Base-by-base conservation (phyloP, 305 asterid genomes). In the Solanum chacoense region DNA sequence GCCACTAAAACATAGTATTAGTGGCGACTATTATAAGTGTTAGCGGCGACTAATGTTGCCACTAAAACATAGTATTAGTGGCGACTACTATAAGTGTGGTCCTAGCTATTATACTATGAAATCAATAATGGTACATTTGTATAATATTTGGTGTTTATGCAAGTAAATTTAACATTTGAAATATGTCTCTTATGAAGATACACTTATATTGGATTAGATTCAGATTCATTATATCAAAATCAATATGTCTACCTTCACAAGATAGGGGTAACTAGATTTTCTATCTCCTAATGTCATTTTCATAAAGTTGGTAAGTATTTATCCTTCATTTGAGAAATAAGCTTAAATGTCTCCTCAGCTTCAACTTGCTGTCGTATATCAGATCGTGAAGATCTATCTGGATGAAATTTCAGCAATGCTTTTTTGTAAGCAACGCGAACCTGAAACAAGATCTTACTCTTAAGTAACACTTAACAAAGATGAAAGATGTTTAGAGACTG, bases 281-380 rank as follows among this genome's bases (percentile, higher is more conserved):
- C 24, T 59, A 59, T 59, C 69, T 20, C 29, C 50, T 40, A 11
- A 40, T 40, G 50, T 11, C 50, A 90, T 13, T 72, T 76, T 89
- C 87, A 86, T 85, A 77, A 69, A 79, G 88, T 63, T 36, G 89
- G 88, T 31, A 89, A 81, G 86, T 92, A 93, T 90, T 94, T 95
- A 90, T 95, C 98, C 94, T 95, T 95, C 92, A 95, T 90, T 65
- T 95, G 95, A 87, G 93, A 93, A 55, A 97, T 93, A 89, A 96
- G 97, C 96, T 97, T 97, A 89, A 97, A 96, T 88, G 93, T 97
- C 91, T 97, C 99, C 93, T 97, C 99, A 34, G 99, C 97, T 91
- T 97, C 99, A 76, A 97, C 99, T 89, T 93, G 96, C 87, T 91
- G 93, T 34, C 96, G 95, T 37, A 94, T 85, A 89, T 96, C 95